A percentile compares a stretch with the other conserved stretches of the same genome.
phyloP scores from a whole-genome alignment of 2,329 filamentous ascomycete genomes.

The Magnaporthiopsis incrustans region DNA sequence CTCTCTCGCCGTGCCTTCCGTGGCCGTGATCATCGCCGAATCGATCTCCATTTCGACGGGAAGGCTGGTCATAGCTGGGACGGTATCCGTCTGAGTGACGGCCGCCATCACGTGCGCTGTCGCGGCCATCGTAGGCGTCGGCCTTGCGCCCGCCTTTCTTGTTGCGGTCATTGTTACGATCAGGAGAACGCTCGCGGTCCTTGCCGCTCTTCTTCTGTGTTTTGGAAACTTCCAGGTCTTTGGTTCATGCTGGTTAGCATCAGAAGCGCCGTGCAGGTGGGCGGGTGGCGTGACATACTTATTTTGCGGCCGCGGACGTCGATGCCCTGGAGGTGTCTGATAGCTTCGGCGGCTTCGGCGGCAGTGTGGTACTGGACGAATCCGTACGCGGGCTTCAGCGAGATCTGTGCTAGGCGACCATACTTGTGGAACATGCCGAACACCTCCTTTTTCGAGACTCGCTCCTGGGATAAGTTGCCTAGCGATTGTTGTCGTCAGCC shows the following conservation, averaged over 20 bases:
- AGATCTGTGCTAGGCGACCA: conserved; percentile 86
- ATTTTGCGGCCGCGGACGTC: conserved; percentile 86
- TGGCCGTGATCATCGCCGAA: background rate
- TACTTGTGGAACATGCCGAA: conserved; percentile 85
- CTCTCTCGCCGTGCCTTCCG: background rate
- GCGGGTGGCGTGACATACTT: conserved; percentile 52
- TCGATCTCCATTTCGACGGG: background rate
- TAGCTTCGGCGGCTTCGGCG: conserved; percentile 64
- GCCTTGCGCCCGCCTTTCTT: conserved; percentile 37
- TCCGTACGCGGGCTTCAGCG: conserved; percentile 92
- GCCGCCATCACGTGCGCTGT: background rate
- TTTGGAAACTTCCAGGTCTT: conserved; percentile 86
- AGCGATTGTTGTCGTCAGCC: conserved; percentile 30
- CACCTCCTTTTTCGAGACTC: conserved; percentile 87
- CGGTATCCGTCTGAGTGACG: conserved; percentile 6
- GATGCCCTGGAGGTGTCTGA: conserved; percentile 70
- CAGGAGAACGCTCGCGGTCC: conserved; percentile 48
- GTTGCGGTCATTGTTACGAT: conserved; percentile 34
- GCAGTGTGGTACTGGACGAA: conserved; percentile 89
- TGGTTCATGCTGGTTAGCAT: background rate
- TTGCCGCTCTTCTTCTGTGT: conserved; percentile 64
- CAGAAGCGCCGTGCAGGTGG: background rate
- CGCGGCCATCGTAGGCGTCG: conserved; percentile 22
- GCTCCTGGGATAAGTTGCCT: conserved; percentile 91
- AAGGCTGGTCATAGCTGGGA: conserved; percentile 4